A percentile compares a stretch with the other conserved stretches of the same genome.
phyloP scores from a whole-genome alignment of 257 asterid species.

The Lycium ferocissimum region DNA sequence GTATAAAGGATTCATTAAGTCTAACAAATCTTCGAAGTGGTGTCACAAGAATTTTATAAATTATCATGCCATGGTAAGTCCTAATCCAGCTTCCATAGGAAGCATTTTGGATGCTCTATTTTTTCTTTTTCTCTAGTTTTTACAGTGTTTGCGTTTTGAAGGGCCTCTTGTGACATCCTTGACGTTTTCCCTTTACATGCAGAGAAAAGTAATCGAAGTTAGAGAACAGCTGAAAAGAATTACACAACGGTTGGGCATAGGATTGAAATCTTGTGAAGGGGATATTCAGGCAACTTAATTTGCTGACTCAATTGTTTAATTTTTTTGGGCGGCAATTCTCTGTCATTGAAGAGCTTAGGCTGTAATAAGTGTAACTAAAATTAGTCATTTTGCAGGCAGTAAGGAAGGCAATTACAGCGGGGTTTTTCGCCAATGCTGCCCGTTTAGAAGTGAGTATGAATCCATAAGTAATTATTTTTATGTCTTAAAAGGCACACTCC shows the following conservation, averaged over 20 bases:
- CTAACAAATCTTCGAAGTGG: slow-evolving; percentile 90
- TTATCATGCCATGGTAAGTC: slow-evolving; percentile 89
- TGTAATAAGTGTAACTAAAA: background rate
- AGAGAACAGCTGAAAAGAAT: slow-evolving; percentile 82
- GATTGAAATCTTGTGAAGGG: slow-evolving; percentile 82
- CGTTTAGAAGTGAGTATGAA: slow-evolving; percentile 76
- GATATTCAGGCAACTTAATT: slow-evolving; percentile 63
- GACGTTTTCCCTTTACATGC: slow-evolving; percentile 26
- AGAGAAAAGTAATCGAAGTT: slow-evolving; percentile 84
- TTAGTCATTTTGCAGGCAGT: slow-evolving; percentile 64
- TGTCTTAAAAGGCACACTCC: background rate
- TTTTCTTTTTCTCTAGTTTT: background rate
- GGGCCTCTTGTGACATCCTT: background rate
- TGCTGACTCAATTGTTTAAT: background rate
- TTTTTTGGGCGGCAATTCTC: fast-evolving
- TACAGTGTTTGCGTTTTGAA: background rate
- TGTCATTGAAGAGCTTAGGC: background rate
- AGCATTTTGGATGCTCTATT: slow-evolving; percentile 14
- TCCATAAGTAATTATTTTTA: background rate
- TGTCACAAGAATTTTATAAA: slow-evolving; percentile 92
- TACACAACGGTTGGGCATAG: slow-evolving; percentile 76
- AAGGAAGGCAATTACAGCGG: slow-evolving; percentile 87
- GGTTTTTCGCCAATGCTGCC: slow-evolving; percentile 93
- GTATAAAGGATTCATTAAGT: slow-evolving; percentile 83
- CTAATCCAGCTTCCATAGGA: slow-evolving; percentile 12